These are phyloP conservation scores for Capsella bursapastoris DNA, from an alignment of 345 rosid species.

Conservation along the genomic window DNA sequence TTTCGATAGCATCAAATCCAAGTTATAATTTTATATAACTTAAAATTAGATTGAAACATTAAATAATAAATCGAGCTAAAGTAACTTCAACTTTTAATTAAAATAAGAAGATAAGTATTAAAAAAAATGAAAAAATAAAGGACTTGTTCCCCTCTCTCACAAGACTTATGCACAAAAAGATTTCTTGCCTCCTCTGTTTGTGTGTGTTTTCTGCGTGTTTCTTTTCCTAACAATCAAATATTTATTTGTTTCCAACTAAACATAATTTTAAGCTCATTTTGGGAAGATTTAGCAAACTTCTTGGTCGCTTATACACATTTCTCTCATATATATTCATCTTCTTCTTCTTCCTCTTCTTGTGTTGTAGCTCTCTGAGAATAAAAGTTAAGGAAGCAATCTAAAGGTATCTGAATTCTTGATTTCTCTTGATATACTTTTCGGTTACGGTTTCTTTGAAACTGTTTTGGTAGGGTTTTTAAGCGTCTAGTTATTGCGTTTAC, in stretches of 20 bases:
- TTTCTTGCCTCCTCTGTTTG: constrained; percentile 20
- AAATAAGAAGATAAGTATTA: constrained; percentile 12
- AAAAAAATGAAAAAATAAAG: neutral
- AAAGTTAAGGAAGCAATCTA: constrained; percentile 6
- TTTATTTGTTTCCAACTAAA: constrained; percentile 29
- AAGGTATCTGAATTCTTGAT: constrained; percentile 26
- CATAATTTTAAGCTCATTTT: neutral
- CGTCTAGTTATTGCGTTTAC: constrained; percentile 26
- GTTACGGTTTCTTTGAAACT: constrained; percentile 16
- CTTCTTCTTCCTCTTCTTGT: constrained; percentile 2
- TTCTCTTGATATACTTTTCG: constrained; percentile 18
- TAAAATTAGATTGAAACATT: neutral
- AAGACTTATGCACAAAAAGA: constrained; percentile 30
- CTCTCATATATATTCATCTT: neutral
- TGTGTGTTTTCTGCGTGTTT: constrained; percentile 3
- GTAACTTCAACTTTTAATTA: constrained; percentile 7
- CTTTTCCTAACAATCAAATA: constrained; percentile 32
- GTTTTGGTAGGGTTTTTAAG: constrained; percentile 14
- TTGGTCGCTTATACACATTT: neutral
- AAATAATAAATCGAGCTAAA: constrained; percentile 17
- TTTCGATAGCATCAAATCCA: constrained; percentile 23
- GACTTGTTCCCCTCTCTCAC: neutral
- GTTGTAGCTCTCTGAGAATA: constrained; percentile 11
- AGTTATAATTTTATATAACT: neutral
- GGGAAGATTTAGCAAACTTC: neutral